phyloP scores from a whole-genome alignment of 2,329 filamentous ascomycete species.

The Cadophora sp. region DNA sequence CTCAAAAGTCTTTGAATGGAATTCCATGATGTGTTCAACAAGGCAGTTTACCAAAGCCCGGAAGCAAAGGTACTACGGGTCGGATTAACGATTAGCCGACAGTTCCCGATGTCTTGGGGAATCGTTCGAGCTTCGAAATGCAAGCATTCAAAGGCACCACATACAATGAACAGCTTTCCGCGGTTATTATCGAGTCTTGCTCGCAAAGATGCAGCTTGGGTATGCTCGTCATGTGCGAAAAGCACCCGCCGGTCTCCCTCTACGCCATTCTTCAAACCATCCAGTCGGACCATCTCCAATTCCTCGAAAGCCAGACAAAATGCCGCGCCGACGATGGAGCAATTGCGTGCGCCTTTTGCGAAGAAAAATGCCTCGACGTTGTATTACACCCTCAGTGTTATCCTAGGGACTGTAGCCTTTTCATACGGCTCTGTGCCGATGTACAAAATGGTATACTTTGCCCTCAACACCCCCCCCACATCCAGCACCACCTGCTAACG shows the following conservation, averaged over 20 bases:
- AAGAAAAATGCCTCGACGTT: constrained; percentile 72
- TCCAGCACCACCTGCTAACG: constrained; percentile 23
- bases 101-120: constrained; percentile 4
- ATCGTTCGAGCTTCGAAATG: constrained; percentile 25
- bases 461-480: constrained; percentile 15
- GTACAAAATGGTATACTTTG: constrained; percentile 77
- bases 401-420: constrained; percentile 79
- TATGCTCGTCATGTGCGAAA: constrained; percentile 43
- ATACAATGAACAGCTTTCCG: constrained; percentile 38
- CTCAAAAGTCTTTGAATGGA: too few species aligned
- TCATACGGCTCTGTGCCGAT: constrained; percentile 85
- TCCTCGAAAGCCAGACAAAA: constrained; percentile 40
- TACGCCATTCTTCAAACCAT: constrained; percentile 38
- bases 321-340: constrained; percentile 64
- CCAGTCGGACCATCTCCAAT: constrained; percentile 37
- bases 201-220: constrained; percentile 41
- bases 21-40: too few species aligned
- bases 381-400: constrained; percentile 79
- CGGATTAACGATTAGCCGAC: constrained; percentile 33
- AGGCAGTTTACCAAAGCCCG: background rate
- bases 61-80: background rate
- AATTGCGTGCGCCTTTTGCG: constrained; percentile 68
- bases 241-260: constrained; percentile 23
- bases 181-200: constrained; percentile 34
- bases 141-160: background rate